These are phyloP conservation scores for Claviceps humidiphila DNA, from an alignment of 2,329 filamentous ascomycete species.

Conservation along the genomic window DNA sequence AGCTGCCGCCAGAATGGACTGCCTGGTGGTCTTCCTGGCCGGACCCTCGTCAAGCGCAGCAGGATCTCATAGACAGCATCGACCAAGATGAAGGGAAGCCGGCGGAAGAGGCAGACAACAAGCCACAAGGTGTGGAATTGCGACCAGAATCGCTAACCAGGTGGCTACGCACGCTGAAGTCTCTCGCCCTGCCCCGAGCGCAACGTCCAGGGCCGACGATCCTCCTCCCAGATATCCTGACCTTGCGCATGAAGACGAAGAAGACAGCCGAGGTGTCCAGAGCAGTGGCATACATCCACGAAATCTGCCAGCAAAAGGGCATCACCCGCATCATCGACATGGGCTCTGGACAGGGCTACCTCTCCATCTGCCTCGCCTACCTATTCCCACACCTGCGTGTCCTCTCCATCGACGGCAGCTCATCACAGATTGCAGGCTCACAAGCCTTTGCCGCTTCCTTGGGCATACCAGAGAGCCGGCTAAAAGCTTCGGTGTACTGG, in stretches of 20 bases:
- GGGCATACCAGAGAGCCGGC: conserved; percentile 9
- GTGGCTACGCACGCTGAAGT: conserved; percentile 13
- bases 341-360: conserved; percentile 18
- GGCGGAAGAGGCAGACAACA: not conserved
- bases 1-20: conserved; percentile 18
- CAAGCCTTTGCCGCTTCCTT: conserved; percentile 12
- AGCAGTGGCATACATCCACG: conserved; percentile 14
- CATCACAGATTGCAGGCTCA: conserved; percentile 16
- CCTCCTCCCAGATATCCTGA: conserved; percentile 11
- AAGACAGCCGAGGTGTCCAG: conserved; percentile 18
- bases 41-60: conserved; percentile 17
- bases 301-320: conserved; percentile 10
- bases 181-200: conserved; percentile 12
- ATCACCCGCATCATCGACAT: conserved; percentile 16
- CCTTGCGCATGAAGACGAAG: conserved; percentile 17
- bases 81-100: conserved; percentile 7
- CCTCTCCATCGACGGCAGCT: conserved; percentile 19
- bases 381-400: conserved; percentile 15
- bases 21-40: conserved; percentile 15
- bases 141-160: conserved; percentile 12
- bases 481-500: conserved; percentile 15
- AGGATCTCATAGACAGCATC: conserved; percentile 17
- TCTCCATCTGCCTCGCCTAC: conserved; percentile 16
- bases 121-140: not conserved
- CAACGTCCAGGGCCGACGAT: conserved; percentile 9